Conservation (phyloP, 1,284 basidiomycete species). For the Ustilago esculenta region DNA sequence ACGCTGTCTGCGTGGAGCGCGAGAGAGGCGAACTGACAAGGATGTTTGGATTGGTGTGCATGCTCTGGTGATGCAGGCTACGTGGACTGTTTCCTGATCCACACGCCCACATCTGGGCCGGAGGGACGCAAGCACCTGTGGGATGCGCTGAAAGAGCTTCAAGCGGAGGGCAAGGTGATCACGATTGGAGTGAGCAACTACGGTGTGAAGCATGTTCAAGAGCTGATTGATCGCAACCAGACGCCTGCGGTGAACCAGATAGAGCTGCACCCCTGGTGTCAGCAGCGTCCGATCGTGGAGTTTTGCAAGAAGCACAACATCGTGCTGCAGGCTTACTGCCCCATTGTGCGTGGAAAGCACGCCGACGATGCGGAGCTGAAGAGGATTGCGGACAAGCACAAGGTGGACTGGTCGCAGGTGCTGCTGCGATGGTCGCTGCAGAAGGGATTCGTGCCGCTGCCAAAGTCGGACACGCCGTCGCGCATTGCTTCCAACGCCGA, state of each 20-base stretch:
- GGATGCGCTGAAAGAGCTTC: constrained; percentile 42
- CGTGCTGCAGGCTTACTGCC: constrained; percentile 46
- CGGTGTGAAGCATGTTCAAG: constrained; percentile 40
- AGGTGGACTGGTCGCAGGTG: constrained; percentile 44
- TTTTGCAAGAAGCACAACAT: constrained; percentile 41
- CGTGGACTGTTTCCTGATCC: constrained; percentile 49
- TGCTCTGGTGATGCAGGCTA: constrained; percentile 11
- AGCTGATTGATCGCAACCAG: constrained; percentile 25
- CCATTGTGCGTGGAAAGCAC: constrained; percentile 38
- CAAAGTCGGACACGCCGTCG: constrained; percentile 48
- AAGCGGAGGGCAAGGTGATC: constrained; percentile 34
- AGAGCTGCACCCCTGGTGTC: constrained; percentile 49
- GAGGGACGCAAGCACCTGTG: constrained; percentile 41
- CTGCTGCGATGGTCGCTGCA: constrained; percentile 42
- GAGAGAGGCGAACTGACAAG: no score
- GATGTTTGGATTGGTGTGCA: no score
- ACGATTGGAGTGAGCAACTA: constrained; percentile 46
- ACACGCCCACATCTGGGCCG: constrained; percentile 42
- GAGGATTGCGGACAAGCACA: constrained; percentile 39
- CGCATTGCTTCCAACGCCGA: constrained; percentile 51
- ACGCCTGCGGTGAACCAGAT: constrained; percentile 42
- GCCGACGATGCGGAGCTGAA: constrained; percentile 26
- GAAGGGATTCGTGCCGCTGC: constrained; percentile 47
- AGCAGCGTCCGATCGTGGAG: constrained; percentile 42
- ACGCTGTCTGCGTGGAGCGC: no score